Evolutionary conservation across 257 asterid genomes (phyloP).

Genomic region (Primulina eburnea): DNA sequence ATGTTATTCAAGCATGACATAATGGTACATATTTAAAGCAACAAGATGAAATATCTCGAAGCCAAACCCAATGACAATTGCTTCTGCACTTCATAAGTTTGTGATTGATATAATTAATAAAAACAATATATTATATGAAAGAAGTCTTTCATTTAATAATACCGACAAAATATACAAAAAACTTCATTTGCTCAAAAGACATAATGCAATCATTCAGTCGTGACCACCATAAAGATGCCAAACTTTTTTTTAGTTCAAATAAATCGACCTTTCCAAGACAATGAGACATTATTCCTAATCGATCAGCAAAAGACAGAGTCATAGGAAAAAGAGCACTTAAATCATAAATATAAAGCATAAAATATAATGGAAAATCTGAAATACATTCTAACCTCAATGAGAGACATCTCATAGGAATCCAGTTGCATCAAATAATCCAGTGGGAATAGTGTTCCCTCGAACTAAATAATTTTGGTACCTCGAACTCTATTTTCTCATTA

Average conservation of each 20-base stretch:
- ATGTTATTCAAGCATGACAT: too few relatives aligned
- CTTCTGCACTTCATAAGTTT: too few relatives aligned
- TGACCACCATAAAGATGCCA: background rate
- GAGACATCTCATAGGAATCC: constrained; percentile 76
- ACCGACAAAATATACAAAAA: too few relatives aligned
- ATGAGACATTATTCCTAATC: background rate
- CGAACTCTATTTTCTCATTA: constrained; percentile 83
- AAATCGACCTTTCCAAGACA: background rate
- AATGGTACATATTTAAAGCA: too few relatives aligned
- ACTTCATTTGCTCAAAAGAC: too few relatives aligned
- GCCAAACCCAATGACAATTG: too few relatives aligned
- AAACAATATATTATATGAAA: too few relatives aligned
- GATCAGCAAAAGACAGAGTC: background rate
- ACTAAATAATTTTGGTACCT: constrained; percentile 47
- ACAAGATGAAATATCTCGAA: too few relatives aligned
- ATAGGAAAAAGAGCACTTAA: background rate
- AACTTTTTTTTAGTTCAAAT: background rate
- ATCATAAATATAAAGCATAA: background rate
- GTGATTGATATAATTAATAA: too few relatives aligned
- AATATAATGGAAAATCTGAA: constrained; percentile 20
- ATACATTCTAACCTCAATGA: constrained; percentile 64
- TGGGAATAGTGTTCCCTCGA: background rate
- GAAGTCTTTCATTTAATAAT: too few relatives aligned
- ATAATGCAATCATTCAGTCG: background rate
- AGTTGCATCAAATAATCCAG: constrained; percentile 33